Evolutionary conservation across 2,329 filamentous ascomycete genomes (phyloP).

Genomic region (Beauveria medogensis): DNA sequence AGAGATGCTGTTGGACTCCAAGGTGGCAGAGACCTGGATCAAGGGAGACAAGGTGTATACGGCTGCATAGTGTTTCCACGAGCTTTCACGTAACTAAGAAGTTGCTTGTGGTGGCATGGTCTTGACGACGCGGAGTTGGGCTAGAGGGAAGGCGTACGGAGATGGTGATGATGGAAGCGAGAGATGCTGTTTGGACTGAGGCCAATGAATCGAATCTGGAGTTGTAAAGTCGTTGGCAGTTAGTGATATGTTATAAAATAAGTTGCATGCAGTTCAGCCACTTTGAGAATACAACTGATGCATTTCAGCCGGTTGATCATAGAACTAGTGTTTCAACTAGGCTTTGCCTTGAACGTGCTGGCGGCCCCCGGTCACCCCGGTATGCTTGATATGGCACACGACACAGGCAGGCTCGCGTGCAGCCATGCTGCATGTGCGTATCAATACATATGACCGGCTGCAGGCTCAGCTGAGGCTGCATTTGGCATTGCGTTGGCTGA

Average conservation of each 20-base stretch:
- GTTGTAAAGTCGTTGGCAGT: no score
- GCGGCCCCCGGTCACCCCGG: no score
- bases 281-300: not conserved
- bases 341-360: not conserved
- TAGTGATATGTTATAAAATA: not conserved
- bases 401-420: no score
- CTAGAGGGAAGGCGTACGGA: no score
- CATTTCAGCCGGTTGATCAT: not conserved
- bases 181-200: no score
- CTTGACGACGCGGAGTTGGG: no score
- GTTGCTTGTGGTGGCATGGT: no score
- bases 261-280: not conserved
- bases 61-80: not conserved
- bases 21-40: constrained; percentile 46
- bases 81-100: not conserved
- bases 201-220: no score
- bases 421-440: no score
- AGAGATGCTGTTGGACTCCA: constrained; percentile 35
- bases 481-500: not conserved
- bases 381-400: no score
- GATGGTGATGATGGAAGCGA: no score
- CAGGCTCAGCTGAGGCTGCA: not conserved
- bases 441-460: not conserved
- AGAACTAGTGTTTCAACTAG: no score
- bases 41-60: constrained; percentile 30